Base-by-base conservation (phyloP, 1,284 basidiomycete genomes). In the Erythrobasidium hasegawianum region DNA sequence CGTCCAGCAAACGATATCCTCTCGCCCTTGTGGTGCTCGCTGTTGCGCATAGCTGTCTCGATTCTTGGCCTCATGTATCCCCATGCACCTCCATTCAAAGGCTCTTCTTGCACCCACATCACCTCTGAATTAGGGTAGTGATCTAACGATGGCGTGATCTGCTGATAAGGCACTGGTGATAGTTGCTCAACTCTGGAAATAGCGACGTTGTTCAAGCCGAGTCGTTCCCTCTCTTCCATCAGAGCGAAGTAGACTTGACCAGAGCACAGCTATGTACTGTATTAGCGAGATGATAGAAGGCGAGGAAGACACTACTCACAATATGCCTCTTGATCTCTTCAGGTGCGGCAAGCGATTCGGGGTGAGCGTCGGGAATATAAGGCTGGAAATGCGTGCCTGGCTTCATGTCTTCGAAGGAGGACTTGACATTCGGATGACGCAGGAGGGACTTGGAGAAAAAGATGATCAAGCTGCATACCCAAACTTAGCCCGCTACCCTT, bases 371-470 rank as follows among this genome's bases (percentile, higher is more conserved):
- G 55, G 94, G 89, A 64, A 98, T 76, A 80, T 95, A 98, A 68
- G 93, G 86, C 80, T 93, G 84, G 86, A 98, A 99, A 75, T 85
- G 81, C n/a, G 88, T 90, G 41, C 96, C 89, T 70, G 86, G 90
- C 39, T 84, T 79, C 86, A 99, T 91, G 76, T 97, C 95, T 13
- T 85, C 84, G 9, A 98, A 80, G 20, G 85, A 82, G 0, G 94
- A 97, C 70, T 90, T 87, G 40, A 92, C 95, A 66, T 84, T 84
- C 11, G 95, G 92, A 79, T 97, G 94, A 73, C 95, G 92, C 60
- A 98, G 83, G 47, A 98, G 84, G 69, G 85, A 87, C 82, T 98
- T 98, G 55, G 92, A 95, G 86, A 97, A 97, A 86, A 97, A 96
- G 74, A 90, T 69, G 75, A 98, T 86, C 70, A 96, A 84, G 85